Conservation (phyloP, 2,329 filamentous ascomycete species). For the Diaporthe vexans region DNA sequence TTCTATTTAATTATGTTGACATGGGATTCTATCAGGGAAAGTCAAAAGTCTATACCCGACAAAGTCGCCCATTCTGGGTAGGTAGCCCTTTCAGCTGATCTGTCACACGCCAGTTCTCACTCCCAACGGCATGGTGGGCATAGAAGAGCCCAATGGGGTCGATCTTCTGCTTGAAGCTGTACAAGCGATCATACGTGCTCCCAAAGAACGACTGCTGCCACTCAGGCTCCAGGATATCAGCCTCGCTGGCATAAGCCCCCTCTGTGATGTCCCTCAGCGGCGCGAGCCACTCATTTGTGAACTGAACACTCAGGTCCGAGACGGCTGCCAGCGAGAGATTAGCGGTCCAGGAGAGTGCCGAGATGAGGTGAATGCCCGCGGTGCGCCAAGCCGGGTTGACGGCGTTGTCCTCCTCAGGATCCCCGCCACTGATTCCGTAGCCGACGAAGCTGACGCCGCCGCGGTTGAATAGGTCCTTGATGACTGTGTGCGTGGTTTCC, state of each 20-base stretch:
- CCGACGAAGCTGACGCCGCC: too few species aligned
- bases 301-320: slow-evolving; percentile 21
- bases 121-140: slow-evolving; percentile 45
- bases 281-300: slow-evolving; percentile 52
- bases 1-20: too few species aligned
- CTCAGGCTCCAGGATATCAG: slow-evolving; percentile 51
- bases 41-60: not conserved
- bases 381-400: slow-evolving; percentile 65
- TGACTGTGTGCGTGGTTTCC: too few species aligned
- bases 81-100: slow-evolving; percentile 27
- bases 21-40: too few species aligned
- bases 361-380: slow-evolving; percentile 55
- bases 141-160: slow-evolving; percentile 53
- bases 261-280: slow-evolving; percentile 49
- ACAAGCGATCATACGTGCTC: slow-evolving; percentile 49
- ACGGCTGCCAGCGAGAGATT: slow-evolving; percentile 37
- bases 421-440: too few species aligned
- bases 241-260: slow-evolving; percentile 57
- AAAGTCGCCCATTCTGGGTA: slow-evolving; percentile 20
- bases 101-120: slow-evolving; percentile 44
- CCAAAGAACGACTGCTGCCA: slow-evolving; percentile 54
- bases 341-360: slow-evolving; percentile 46
- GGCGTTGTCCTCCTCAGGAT: slow-evolving; percentile 42
- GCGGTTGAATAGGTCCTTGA: too few species aligned
- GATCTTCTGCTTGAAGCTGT: slow-evolving; percentile 49